Percentiles rank a stretch among this genome's conserved stretches.
These are phyloP conservation scores for Thalassiosira mediterranea DNA, from an alignment of 352 stramenopile genomes.

Conservation along the genomic window DNA sequence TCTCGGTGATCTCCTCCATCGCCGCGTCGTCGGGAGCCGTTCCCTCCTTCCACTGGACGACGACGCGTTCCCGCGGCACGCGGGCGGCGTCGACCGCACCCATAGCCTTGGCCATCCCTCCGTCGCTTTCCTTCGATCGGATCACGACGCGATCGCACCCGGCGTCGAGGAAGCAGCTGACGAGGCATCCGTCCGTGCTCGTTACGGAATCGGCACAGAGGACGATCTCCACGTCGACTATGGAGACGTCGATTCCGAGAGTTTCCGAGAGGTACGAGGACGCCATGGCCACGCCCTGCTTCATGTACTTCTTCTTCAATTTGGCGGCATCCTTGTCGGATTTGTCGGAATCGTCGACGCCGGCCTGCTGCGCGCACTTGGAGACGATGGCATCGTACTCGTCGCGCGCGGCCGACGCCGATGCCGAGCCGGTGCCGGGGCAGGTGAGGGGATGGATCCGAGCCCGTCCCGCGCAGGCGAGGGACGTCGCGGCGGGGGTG, in stretches of 20 bases:
- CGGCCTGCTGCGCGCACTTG: conserved; percentile 67
- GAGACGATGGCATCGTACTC: conserved; percentile 60
- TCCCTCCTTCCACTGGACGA: conserved; percentile 55
- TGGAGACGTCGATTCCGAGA: conserved; percentile 70
- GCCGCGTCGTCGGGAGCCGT: not conserved
- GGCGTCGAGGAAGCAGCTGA: conserved; percentile 76
- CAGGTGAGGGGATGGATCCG: conserved; percentile 68
- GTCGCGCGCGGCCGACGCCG: conserved; percentile 1
- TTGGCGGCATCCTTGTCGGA: conserved; percentile 54
- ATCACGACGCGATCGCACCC: conserved; percentile 70
- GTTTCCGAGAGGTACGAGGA: conserved; percentile 60
- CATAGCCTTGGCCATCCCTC: conserved; percentile 21
- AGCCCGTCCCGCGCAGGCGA: conserved; percentile 64
- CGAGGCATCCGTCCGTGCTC: conserved; percentile 69
- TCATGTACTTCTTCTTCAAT: conserved; percentile 80
- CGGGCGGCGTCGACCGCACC: conserved; percentile 60
- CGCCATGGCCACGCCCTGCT: conserved; percentile 71
- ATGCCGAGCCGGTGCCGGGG: not conserved
- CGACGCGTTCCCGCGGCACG: conserved; percentile 66
- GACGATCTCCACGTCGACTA: conserved; percentile 75
- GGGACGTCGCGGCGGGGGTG: conserved; percentile 14
- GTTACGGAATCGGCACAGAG: conserved; percentile 50
- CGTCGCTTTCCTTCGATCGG: conserved; percentile 7
- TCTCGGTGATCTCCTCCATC: conserved; percentile 6
- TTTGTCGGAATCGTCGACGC: conserved; percentile 17